Conservation (phyloP, 1,284 basidiomycete species). For the Vanrija humicola region DNA sequence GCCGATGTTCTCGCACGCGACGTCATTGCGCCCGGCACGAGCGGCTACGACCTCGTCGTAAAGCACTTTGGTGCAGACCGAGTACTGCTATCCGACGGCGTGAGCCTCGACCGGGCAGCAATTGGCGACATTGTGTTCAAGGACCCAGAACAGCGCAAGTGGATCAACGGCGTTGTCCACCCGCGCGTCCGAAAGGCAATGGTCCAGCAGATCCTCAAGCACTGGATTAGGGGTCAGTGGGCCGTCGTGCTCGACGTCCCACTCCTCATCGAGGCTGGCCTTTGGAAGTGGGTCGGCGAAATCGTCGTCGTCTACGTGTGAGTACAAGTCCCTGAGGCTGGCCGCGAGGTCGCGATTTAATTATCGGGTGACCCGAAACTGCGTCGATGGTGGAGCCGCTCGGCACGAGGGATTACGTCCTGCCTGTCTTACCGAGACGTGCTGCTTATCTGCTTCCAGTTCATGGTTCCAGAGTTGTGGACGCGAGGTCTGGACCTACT, state of each 20-base stretch:
- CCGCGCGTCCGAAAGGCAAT: constrained; percentile 78
- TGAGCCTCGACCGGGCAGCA: constrained; percentile 69
- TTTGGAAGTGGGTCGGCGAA: constrained; percentile 80
- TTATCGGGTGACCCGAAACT: no score
- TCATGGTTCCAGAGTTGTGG: no score
- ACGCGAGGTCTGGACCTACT: no score
- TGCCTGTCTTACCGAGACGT: no score
- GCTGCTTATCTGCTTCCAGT: no score
- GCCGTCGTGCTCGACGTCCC: constrained; percentile 87
- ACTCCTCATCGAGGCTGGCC: constrained; percentile 81
- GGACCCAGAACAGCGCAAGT: constrained; percentile 65
- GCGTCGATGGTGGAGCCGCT: no score
- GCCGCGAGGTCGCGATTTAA: no score
- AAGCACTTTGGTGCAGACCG: constrained; percentile 63
- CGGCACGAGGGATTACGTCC: no score
- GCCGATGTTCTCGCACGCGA: constrained; percentile 85
- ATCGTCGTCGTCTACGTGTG: constrained; percentile 75
- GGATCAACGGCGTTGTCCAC: constrained; percentile 82
- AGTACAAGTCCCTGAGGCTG: constrained; percentile 14
- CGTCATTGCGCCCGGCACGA: constrained; percentile 81
- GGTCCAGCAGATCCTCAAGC: constrained; percentile 62
- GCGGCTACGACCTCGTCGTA: constrained; percentile 65
- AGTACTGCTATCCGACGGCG: constrained; percentile 65
- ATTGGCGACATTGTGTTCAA: constrained; percentile 83
- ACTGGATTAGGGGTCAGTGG: constrained; percentile 74